Base-by-base conservation (phyloP, 768 basidiomycete genomes). In the Crassisporium funariophilum region DNA sequence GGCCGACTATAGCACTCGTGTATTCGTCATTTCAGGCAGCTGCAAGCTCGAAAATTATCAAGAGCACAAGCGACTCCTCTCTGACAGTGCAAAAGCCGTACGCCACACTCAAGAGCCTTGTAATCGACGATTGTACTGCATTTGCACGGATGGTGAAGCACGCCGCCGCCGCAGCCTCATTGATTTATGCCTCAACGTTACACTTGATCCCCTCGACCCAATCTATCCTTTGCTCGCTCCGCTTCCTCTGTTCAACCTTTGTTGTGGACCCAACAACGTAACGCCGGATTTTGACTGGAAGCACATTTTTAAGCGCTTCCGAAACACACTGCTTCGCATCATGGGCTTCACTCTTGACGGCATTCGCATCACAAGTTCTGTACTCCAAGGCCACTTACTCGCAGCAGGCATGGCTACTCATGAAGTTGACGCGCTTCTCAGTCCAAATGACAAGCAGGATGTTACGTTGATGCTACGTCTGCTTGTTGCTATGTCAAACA, bases 231-330 rank as follows among this genome's bases (percentile, higher is more conserved):
- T 4, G 2, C 40, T 49, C 13, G 16, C 35, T 1, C 10, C 19
- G 17, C 20, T 43, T 9, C 16, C 33, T 4, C 34, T 49, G 1
- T 49, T 49, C 23, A 43, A 49, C 20, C 35, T 42, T 2, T 16
- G 16, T 2, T 49, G 47, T 36, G 47, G 47, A 8, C n/a, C 11
- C 11, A 35, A 48, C 36, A 35, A 19, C 20, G 12, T 43, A 8
- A 49, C 41, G n/a, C 17, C 41, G 2, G 41, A 49, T 27, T 49
- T 49, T 12, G 41, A 43, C 20, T 49, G 47, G 47, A 49, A 44
- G 15, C 41, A 37, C 22, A 36, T 43, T 5, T 15, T 48, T 15
- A 49, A 49, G 22, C 23, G 41, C 8, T 37, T 49, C 27, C 34
- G 47, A 12, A 49, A 49, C 25, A 49, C 41, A 1, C 8, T 23